phyloP scores from a whole-genome alignment of 108 stramenopile genomes.

The Conticribra guillardii region DNA sequence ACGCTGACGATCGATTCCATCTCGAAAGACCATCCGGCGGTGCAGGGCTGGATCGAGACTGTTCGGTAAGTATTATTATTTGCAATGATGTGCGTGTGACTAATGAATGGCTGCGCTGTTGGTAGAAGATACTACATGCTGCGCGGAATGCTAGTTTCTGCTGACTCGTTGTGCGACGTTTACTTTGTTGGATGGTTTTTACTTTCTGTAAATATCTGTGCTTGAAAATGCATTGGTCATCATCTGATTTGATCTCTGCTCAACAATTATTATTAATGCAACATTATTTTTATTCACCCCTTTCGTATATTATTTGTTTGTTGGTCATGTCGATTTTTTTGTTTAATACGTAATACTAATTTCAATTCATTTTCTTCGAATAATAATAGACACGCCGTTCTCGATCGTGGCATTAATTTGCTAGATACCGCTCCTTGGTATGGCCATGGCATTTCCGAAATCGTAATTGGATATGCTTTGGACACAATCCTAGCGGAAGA shows the following conservation, averaged over 20 bases:
- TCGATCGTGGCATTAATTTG: slow-evolving; percentile 67
- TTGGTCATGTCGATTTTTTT: no score
- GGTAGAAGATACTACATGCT: not conserved
- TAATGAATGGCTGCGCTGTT: not conserved
- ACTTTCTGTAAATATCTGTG: no score
- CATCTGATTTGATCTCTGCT: no score
- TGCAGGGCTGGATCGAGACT: slow-evolving; percentile 80
- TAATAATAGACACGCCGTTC: slow-evolving; percentile 67
- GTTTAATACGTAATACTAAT: not conserved
- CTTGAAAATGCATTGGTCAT: no score
- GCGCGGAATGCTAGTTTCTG: no score
- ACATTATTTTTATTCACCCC: no score
- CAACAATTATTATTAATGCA: no score
- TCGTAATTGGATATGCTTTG: slow-evolving; percentile 81
- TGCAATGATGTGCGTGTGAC: not conserved
- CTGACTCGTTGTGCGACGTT: no score
- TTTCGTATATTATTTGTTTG: no score
- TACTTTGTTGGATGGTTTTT: no score
- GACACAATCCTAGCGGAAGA: slow-evolving; percentile 39
- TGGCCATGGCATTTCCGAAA: slow-evolving; percentile 85
- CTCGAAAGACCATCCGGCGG: slow-evolving; percentile 56
- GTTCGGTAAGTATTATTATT: slow-evolving; percentile 38
- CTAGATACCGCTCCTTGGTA: slow-evolving; percentile 94
- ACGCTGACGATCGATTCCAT: slow-evolving; percentile 44
- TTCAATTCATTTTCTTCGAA: not conserved